Percentiles rank a stretch among this genome's conserved stretches.
These are phyloP conservation scores for Microsporum ferrugineum DNA, from an alignment of 2,329 filamentous ascomycete genomes.

Conservation along the genomic window DNA sequence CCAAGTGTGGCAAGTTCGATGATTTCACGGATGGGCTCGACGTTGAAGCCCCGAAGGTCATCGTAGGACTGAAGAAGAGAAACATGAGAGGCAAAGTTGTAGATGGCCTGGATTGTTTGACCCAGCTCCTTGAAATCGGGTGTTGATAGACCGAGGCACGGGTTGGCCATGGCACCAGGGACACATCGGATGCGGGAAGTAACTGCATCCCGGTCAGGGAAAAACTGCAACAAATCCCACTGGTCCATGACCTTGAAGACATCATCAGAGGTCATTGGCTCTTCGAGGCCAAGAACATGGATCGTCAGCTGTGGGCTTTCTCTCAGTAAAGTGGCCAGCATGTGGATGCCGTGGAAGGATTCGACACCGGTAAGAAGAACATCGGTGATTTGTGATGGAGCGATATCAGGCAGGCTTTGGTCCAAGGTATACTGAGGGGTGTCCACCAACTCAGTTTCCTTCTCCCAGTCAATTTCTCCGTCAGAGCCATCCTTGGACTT, in stretches of 20 bases:
- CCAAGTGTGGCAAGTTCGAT: conserved; percentile 7
- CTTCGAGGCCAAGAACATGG: conserved; percentile 5
- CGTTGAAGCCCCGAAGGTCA: conserved; percentile 6
- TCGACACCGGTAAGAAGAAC: conserved; percentile 9
- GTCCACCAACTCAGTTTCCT: conserved; percentile 5
- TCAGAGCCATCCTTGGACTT: not conserved
- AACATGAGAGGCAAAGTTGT: conserved; percentile 6
- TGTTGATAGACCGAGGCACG: not conserved
- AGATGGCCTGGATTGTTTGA: conserved; percentile 7
- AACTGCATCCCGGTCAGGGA: conserved; percentile 1
- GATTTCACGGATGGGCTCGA: conserved; percentile 2
- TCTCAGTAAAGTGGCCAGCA: conserved; percentile 4
- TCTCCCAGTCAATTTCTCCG: conserved; percentile 7
- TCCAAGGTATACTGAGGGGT: not conserved
- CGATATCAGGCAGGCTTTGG: not conserved
- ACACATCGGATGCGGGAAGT: conserved; percentile 4
- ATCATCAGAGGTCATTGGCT: not conserved
- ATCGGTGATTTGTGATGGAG: not conserved
- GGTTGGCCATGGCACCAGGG: conserved; percentile 3
- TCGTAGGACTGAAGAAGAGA: conserved; percentile 10
- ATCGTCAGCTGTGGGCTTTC: not conserved
- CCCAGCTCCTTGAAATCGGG: conserved; percentile 5
- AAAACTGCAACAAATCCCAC: not conserved
- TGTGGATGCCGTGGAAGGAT: conserved; percentile 9
- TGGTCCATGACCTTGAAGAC: conserved; percentile 2